These are phyloP conservation scores for Syzygium aqueum DNA, from an alignment of 345 rosid genomes.

Conservation along the genomic window DNA sequence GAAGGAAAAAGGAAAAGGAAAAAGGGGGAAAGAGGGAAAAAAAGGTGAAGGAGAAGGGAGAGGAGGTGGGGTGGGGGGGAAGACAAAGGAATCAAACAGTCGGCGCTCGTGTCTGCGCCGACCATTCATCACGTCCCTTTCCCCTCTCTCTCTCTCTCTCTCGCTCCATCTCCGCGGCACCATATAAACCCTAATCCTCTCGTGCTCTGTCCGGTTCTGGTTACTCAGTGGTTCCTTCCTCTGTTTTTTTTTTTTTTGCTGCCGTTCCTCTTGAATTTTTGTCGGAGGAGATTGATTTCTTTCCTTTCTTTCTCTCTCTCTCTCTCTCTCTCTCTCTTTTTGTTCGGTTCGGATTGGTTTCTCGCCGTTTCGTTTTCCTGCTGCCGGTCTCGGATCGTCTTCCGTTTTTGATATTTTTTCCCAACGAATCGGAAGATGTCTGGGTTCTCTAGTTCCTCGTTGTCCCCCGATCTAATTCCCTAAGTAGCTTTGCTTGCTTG, in stretches of 20 bases:
- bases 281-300: not conserved
- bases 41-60: not conserved
- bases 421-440: slow-evolving; percentile 41
- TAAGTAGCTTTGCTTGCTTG: not conserved
- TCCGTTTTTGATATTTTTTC: slow-evolving; percentile 35
- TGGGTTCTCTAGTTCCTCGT: slow-evolving; percentile 4
- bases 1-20: no score
- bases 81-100: slow-evolving; percentile 40
- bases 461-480: slow-evolving; percentile 2
- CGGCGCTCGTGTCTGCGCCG: slow-evolving; percentile 52
- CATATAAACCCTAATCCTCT: slow-evolving; percentile 13
- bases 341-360: not conserved
- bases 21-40: not conserved
- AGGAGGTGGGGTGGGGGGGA: not conserved
- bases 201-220: not conserved
- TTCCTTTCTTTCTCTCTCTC: not conserved
- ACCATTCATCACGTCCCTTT: slow-evolving; percentile 30
- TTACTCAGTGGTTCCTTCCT: not conserved
- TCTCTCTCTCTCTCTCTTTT: not conserved
- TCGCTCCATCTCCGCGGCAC: not conserved
- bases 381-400: slow-evolving; percentile 19
- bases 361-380: not conserved
- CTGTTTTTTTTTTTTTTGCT: not conserved
- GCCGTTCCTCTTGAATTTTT: not conserved
- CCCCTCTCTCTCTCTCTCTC: not conserved